These are phyloP conservation scores for Mortierella sp. DNA, from an alignment of 371 early-diverging fungal species.

Conservation along the genomic window DNA sequence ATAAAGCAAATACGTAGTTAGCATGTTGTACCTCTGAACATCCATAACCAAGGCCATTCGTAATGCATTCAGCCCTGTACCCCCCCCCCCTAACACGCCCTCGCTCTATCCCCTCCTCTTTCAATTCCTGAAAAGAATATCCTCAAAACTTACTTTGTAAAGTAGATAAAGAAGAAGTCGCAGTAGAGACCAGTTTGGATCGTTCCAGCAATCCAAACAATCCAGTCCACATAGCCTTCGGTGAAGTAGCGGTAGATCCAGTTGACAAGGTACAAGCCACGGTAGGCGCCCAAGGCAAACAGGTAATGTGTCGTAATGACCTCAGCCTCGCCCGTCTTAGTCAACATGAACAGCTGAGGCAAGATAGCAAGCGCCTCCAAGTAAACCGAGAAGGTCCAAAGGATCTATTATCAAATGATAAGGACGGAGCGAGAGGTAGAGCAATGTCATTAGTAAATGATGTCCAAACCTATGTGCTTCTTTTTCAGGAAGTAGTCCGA, in stretches of 20 bases:
- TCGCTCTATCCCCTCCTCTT: slow-evolving; percentile 2
- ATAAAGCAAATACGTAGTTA: not conserved
- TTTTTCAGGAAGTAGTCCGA: not conserved
- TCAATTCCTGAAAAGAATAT: not conserved
- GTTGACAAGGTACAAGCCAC: slow-evolving; percentile 95
- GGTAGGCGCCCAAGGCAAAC: slow-evolving; percentile 98
- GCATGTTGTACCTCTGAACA: not conserved
- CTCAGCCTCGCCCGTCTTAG: slow-evolving; percentile 98
- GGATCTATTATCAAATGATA: slow-evolving; percentile 8
- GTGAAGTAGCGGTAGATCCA: slow-evolving; percentile 94
- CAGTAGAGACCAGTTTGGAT: slow-evolving; percentile 97
- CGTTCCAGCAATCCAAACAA: slow-evolving; percentile 88
- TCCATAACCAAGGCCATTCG: not conserved
- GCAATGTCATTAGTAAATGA: no score
- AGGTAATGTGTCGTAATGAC: slow-evolving; percentile 99
- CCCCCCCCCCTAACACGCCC: no score
- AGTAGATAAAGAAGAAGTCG: slow-evolving; percentile 99
- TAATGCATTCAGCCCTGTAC: not conserved
- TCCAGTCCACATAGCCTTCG: slow-evolving; percentile 76
- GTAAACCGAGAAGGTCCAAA: slow-evolving; percentile 98
- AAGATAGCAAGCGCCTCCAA: slow-evolving; percentile 98
- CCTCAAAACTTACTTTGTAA: slow-evolving; percentile 77
- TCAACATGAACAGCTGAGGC: slow-evolving; percentile 98
- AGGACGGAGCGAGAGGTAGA: no score
- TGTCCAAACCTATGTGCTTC: no score